Evolutionary conservation across 495 filamentous ascomycete species (phyloP).

Genomic region (Podospora sp.): DNA sequence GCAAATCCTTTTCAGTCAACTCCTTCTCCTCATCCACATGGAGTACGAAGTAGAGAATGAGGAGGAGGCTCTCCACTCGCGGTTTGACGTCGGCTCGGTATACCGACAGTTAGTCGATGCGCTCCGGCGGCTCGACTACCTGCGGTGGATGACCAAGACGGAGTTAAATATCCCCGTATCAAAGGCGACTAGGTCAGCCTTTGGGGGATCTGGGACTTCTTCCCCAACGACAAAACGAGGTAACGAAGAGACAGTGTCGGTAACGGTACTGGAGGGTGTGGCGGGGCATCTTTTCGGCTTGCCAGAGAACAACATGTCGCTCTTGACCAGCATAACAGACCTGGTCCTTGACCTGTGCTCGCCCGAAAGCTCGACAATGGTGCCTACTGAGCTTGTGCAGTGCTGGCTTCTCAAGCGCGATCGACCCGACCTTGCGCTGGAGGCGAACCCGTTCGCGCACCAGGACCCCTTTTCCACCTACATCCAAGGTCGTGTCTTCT

Average conservation of each 20-base stretch:
- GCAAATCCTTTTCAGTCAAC: conserved; percentile 73
- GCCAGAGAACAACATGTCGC: conserved; percentile 37
- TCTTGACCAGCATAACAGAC: conserved; percentile 53
- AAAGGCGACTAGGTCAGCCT: conserved; percentile 33
- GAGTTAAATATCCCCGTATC: conserved; percentile 47
- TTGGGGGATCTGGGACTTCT: conserved; percentile 29
- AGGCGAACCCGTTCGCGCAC: conserved; percentile 71
- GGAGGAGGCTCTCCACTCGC: conserved; percentile 60
- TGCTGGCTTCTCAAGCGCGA: conserved; percentile 70
- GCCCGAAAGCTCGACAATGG: conserved; percentile 53
- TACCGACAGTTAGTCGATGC: conserved; percentile 67
- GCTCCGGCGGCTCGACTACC: conserved; percentile 73
- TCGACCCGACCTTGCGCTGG: conserved; percentile 71
- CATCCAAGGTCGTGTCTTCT: conserved; percentile 77
- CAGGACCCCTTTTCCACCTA: conserved; percentile 77
- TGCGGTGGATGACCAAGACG: conserved; percentile 76
- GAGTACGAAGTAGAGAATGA: conserved; percentile 73
- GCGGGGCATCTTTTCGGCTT: conserved; percentile 54
- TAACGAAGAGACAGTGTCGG: conserved; percentile 41
- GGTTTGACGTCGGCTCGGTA: conserved; percentile 67
- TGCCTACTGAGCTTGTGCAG: conserved; percentile 59
- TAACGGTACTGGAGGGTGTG: conserved; percentile 55
- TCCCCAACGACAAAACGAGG: conserved; percentile 38
- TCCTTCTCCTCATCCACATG: conserved; percentile 81
- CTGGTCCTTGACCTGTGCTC: conserved; percentile 58